These are phyloP conservation scores for Wickerhamiella musiphila DNA, from an alignment of 805 yeast genomes.

Conservation along the genomic window DNA sequence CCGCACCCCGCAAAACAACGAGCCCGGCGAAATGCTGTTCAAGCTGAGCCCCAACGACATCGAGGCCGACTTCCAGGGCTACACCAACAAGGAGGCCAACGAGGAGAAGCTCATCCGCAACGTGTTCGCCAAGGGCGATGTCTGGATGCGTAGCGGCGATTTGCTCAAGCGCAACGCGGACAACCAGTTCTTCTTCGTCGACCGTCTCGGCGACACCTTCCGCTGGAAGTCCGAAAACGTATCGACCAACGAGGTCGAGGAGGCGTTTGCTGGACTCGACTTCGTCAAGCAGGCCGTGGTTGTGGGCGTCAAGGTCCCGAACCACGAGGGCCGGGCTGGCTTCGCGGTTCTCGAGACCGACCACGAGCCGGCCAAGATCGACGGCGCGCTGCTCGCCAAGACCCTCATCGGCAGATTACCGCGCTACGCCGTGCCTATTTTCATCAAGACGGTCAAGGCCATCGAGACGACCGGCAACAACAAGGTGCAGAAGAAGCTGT, in stretches of 20 bases:
- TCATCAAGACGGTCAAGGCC: slow-evolving; percentile 45
- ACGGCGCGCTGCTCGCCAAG: slow-evolving; percentile 25
- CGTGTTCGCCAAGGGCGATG: slow-evolving; percentile 74
- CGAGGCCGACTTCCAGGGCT: slow-evolving; percentile 76
- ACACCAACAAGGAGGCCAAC: slow-evolving; percentile 67
- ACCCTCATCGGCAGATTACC: slow-evolving; percentile 37
- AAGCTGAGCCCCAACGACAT: slow-evolving; percentile 44
- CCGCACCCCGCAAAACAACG: slow-evolving; percentile 33
- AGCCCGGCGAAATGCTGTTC: slow-evolving; percentile 83
- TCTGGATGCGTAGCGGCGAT: slow-evolving; percentile 83
- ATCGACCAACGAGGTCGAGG: slow-evolving; percentile 84
- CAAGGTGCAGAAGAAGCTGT: slow-evolving; percentile 61
- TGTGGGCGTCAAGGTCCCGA: slow-evolving; percentile 76
- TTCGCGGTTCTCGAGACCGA: slow-evolving; percentile 56
- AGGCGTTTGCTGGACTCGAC: slow-evolving; percentile 27
- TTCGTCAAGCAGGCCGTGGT: slow-evolving; percentile 44
- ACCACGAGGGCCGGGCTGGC: slow-evolving; percentile 91
- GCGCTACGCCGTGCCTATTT: slow-evolving; percentile 70
- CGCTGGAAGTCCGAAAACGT: slow-evolving; percentile 96
- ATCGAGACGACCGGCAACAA: slow-evolving; percentile 64
- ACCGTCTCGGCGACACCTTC: slow-evolving; percentile 86
- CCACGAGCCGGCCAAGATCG: slow-evolving; percentile 21
- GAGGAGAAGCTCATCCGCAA: slow-evolving; percentile 54
- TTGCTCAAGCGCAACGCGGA: slow-evolving; percentile 49
- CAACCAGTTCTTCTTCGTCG: slow-evolving; percentile 67